Evolutionary conservation across 2,329 filamentous ascomycete species (phyloP).

Genomic region (Arthrobotrys musiformis): DNA sequence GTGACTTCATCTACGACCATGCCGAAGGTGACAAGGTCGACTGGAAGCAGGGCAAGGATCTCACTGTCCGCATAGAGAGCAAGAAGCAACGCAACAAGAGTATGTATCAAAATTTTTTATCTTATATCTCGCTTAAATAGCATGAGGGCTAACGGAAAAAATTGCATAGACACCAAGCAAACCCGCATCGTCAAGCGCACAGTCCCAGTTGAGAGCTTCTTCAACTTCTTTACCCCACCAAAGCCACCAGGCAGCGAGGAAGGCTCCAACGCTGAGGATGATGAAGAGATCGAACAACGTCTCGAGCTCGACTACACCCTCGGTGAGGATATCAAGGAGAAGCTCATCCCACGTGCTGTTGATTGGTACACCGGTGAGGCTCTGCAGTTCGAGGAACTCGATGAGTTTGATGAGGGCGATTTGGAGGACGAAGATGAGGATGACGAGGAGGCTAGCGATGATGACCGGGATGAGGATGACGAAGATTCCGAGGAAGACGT

Average conservation of each 20-base stretch:
- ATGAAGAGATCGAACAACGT: slow-evolving; percentile 94
- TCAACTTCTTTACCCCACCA: slow-evolving; percentile 98
- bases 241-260: slow-evolving; percentile 80
- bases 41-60: slow-evolving; percentile 91
- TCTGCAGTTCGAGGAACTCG: slow-evolving; percentile 92
- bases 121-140: background rate
- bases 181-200: slow-evolving; percentile 99
- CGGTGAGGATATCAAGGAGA: slow-evolving; percentile 99
- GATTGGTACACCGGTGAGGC: slow-evolving; percentile 99
- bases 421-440: slow-evolving; percentile 94
- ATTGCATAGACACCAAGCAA: slow-evolving; percentile 86
- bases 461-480: slow-evolving; percentile 79
- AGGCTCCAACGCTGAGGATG: slow-evolving; percentile 70
- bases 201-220: slow-evolving; percentile 97
- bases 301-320: slow-evolving; percentile 98
- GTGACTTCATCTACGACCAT: slow-evolving; percentile 99
- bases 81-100: slow-evolving; percentile 99
- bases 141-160: slow-evolving; percentile 63
- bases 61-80: slow-evolving; percentile 94
- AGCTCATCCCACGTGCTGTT: slow-evolving; percentile 96
- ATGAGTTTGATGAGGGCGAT: slow-evolving; percentile 83
- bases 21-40: slow-evolving; percentile 98
- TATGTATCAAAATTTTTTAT: slow-evolving; percentile 66
- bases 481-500: slow-evolving; percentile 80
- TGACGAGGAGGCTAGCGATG: slow-evolving; percentile 83